Evolutionary conservation across 1,139 yeast genomes (phyloP).

Genomic region (Scheffersomyces insectosa): DNA sequence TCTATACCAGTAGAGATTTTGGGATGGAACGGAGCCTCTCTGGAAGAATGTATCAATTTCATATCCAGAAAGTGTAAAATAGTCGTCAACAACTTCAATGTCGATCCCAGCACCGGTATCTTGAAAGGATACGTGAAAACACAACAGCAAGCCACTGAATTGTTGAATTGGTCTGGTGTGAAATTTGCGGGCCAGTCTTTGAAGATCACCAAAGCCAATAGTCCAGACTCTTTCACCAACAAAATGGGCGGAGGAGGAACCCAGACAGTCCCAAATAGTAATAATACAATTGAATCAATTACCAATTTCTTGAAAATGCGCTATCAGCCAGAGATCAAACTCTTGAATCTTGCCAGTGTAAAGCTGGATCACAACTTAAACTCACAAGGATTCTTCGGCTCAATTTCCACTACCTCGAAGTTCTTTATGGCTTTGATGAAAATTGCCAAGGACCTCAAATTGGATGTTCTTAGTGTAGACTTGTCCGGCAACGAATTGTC

Average conservation of each 20-base stretch:
- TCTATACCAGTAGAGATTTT: constrained; percentile 58
- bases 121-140: constrained; percentile 60
- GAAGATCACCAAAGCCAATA: constrained; percentile 47
- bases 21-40: constrained; percentile 82
- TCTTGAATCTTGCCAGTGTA: constrained; percentile 73
- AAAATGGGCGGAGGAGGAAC: constrained; percentile 12
- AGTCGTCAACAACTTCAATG: constrained; percentile 47
- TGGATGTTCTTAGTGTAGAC: constrained; percentile 71
- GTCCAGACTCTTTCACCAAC: constrained; percentile 19
- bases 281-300: constrained; percentile 60
- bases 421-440: constrained; percentile 92
- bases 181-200: constrained; percentile 77
- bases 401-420: constrained; percentile 63
- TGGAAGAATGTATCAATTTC: constrained; percentile 68
- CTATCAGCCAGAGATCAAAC: constrained; percentile 61
- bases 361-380: constrained; percentile 63
- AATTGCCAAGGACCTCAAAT: constrained; percentile 59
- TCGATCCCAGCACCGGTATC: constrained; percentile 45
- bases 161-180: constrained; percentile 70
- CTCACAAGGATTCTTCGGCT: constrained; percentile 65
- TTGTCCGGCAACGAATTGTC: constrained; percentile 67
- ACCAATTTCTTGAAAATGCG: constrained; percentile 63
- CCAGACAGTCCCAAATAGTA: constrained; percentile 9
- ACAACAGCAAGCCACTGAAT: constrained; percentile 56
- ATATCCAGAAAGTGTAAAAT: constrained; percentile 67